Conservation (phyloP, 805 yeast genomes). For the Candida nonsorbophila region DNA sequence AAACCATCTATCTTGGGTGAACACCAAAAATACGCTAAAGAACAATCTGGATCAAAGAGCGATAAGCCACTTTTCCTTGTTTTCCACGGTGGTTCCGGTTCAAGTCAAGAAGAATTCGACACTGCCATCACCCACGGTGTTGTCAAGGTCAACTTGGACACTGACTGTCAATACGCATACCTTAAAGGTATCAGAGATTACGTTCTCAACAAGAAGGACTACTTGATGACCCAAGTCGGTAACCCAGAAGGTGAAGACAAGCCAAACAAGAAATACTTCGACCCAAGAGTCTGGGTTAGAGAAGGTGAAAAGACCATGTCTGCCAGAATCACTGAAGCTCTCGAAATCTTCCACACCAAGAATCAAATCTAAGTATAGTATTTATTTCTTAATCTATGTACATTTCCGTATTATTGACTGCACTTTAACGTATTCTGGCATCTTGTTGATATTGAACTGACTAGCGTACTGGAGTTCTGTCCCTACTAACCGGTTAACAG, state of each 20-base stretch:
- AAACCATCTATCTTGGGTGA: conserved; percentile 91
- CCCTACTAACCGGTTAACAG: conserved; percentile 63
- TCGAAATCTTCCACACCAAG: conserved; percentile 80
- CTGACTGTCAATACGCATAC: conserved; percentile 99
- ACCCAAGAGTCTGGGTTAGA: conserved; percentile 99
- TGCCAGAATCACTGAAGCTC: conserved; percentile 76
- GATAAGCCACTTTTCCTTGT: conserved; percentile 87
- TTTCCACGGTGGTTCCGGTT: conserved; percentile 99
- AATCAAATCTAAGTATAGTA: conserved; percentile 36
- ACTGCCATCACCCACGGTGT: conserved; percentile 91
- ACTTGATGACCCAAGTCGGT: conserved; percentile 84
- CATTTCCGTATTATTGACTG: conserved; percentile 4
- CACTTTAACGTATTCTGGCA: conserved; percentile 38
- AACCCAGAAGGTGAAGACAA: conserved; percentile 99
- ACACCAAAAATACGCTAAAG: conserved; percentile 86
- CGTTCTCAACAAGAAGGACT: conserved; percentile 93
- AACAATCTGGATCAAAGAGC: conserved; percentile 49
- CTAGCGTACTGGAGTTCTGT: conserved; percentile 36
- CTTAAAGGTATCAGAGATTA: conserved; percentile 95
- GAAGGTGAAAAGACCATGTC: conserved; percentile 99
- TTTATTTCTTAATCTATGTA: not conserved
- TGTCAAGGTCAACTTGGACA: conserved; percentile 98
- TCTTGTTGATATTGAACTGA: conserved; percentile 12
- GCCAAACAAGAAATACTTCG: conserved; percentile 99
- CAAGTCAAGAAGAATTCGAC: conserved; percentile 85